Conservation (phyloP, 768 basidiomycete genomes). For the Sporobolomyces roseus region DNA sequence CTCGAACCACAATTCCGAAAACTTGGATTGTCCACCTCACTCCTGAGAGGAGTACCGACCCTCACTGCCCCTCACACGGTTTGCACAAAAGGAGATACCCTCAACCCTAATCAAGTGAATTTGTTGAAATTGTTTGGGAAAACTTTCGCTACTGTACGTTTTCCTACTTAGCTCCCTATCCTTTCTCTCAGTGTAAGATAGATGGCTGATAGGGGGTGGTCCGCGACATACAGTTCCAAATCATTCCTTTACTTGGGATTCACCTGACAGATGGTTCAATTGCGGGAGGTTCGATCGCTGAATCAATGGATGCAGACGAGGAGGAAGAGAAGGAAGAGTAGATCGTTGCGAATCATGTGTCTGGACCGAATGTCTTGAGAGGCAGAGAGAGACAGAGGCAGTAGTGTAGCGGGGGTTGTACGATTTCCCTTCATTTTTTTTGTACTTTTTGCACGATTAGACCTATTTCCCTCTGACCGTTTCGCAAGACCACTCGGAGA, state of each 20-base stretch:
- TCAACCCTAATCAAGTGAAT: constrained; percentile 85
- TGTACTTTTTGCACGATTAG: not conserved
- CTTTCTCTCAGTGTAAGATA: not conserved
- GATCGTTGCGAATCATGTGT: too few relatives aligned
- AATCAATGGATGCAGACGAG: constrained; percentile 7
- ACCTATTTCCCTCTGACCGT: too few relatives aligned
- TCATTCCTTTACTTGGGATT: constrained; percentile 37
- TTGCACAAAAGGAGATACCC: constrained; percentile 72
- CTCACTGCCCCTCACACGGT: constrained; percentile 69
- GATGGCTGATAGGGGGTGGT: not conserved
- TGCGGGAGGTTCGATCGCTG: constrained; percentile 15
- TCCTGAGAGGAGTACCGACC: constrained; percentile 84
- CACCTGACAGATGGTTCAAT: constrained; percentile 32
- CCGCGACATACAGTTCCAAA: constrained; percentile 41
- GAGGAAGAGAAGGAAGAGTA: constrained; percentile 19
- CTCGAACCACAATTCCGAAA: constrained; percentile 95
- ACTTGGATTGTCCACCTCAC: constrained; percentile 73
- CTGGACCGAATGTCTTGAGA: too few relatives aligned
- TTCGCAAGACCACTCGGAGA: too few relatives aligned
- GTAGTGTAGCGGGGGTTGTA: not conserved
- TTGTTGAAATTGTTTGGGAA: constrained; percentile 85
- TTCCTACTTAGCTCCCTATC: not conserved
- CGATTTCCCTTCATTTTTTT: not conserved
- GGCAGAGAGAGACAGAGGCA: too few relatives aligned
- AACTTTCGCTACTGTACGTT: constrained; percentile 71